Conservation (phyloP, 2,329 filamentous ascomycete genomes). For the Phyllosticta capitalensis region DNA sequence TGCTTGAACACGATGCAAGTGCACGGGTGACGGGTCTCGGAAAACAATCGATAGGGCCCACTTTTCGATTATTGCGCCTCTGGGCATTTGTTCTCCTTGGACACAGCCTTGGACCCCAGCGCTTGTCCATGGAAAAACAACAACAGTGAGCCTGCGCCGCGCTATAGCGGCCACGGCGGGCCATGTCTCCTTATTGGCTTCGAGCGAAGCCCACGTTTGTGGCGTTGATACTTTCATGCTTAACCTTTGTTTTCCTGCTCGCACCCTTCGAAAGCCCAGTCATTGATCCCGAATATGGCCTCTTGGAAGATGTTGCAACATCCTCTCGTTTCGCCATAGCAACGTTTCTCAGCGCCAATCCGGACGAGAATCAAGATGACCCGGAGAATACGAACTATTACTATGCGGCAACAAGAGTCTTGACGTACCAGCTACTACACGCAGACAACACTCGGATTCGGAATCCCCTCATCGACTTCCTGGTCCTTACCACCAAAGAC, state of each 20-base stretch:
- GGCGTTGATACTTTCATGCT: not conserved
- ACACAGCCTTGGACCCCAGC: not conserved
- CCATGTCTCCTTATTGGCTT: not conserved
- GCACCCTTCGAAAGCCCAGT: not conserved
- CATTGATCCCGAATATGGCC: constrained; percentile 6
- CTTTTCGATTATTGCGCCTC: not conserved
- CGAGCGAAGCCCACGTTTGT: not conserved
- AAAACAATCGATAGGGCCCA: not conserved
- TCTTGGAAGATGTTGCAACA: not conserved
- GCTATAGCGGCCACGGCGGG: not conserved
- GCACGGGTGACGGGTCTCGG: not conserved
- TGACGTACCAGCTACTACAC: constrained; percentile 24
- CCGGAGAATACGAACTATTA: constrained; percentile 20
- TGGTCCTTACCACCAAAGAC: constrained; percentile 29
- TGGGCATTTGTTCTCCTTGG: not conserved
- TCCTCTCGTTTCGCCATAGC: constrained; percentile 23
- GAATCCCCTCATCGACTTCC: constrained; percentile 21
- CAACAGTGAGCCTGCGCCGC: not conserved
- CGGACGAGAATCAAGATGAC: constrained; percentile 9
- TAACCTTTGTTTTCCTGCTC: not conserved
- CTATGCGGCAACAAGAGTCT: constrained; percentile 21
- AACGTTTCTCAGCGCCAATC: constrained; percentile 30
- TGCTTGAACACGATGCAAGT: not conserved
- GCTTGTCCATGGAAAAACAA: not conserved
- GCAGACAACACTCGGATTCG: constrained; percentile 17